Base-by-base conservation (phyloP, 176 grass and related monocot genomes). In the Hordeum vulgare region DNA sequence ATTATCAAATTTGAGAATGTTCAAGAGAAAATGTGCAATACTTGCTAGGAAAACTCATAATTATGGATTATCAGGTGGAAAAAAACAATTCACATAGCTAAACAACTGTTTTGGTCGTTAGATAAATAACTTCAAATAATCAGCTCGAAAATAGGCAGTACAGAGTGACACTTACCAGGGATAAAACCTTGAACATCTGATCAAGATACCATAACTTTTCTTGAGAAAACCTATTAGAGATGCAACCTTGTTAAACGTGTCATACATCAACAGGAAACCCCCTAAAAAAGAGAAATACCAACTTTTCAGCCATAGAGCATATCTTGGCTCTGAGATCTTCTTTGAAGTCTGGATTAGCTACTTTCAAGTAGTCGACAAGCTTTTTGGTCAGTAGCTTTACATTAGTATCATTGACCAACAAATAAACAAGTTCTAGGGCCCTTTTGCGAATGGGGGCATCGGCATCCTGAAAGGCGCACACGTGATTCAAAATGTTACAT, bases 391-490 rank as follows among this genome's bases (percentile, higher is more conserved):
- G 86, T 91, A 89, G 85, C 77, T 93, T 98, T 60, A 44, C 95
- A 84, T 98, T 98, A 71, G 89, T 93, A 81, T 98, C 92, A 81
- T 93, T 98, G 66, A 95, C 92, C 68, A 98, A 87, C 75, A 98
- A 69, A 72, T 82, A 98, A 66, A 90, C 86, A 91, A 98, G 90
- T 44, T 95, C 95, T 76, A 98, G 92, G 54, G 95, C 95, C 88
- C 95, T 98, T 91, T 91, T 98, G 79, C 95, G 91, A 72, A 98
- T 98, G n/a, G 95, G 95, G 62, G 95, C 95, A 93, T 98, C 95
- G 4, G 92, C 86, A 41, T 98, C 95, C 95, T 98, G 90, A 75
- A 93, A 91, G 66, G 64, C 49, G 73, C 40, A 90, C 35, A 86
- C 20, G 59, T 37, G 60, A 79, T 74, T 58, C 13, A 77, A 82